Base-by-base conservation (phyloP, 129 eudicot genomes). In the Arctium minus region DNA sequence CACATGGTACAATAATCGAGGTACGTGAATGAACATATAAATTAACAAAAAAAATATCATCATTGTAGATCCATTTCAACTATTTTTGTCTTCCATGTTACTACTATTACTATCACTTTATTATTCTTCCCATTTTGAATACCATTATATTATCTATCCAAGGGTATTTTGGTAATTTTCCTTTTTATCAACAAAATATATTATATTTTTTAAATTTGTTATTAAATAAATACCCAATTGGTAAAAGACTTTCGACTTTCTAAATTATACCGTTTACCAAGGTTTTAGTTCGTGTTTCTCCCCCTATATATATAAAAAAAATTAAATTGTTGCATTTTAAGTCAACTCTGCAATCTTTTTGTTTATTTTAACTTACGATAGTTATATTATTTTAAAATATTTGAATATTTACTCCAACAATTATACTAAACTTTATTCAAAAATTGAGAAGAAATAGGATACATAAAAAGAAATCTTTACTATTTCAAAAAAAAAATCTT, bases 1-100 rank as follows among this genome's bases (percentile, higher is more conserved):
- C 82, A 82, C 84, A 75, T 76, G 85, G 72, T 84, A 84, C 87
- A 84, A 84, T 84, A 84, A 84, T 84, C 80, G 87, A 84, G 80
- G 79, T 84, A 72, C 79, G 87, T 84, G 87, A 73, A 72, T 44
- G 37, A 40, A 72, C 10, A 17, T 35, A 80, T 71, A 50, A 30
- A 32, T 22, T 38, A 70, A 3, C 1, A 36, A 1, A 1, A 56
- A 10, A 15, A 15, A 38, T 67, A 22, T 22, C 38, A 15, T 15
- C 27, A 15, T 4, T 42, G 33, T 15, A 65, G 80, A 84, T 84
- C 87, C 72, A 68, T 62, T 79, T 77, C 67, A 74, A 40, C 85
- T 74, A 38, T 22, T 83, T 84, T 78, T 84, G 83, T 84, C 83
- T 84, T 72, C 87, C 87, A 78, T 84, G 87, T 84, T 84, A 79